Evolutionary conservation across 2,329 filamentous ascomycete genomes (phyloP).

Genomic region (Akanthomyces uredinophilus): DNA sequence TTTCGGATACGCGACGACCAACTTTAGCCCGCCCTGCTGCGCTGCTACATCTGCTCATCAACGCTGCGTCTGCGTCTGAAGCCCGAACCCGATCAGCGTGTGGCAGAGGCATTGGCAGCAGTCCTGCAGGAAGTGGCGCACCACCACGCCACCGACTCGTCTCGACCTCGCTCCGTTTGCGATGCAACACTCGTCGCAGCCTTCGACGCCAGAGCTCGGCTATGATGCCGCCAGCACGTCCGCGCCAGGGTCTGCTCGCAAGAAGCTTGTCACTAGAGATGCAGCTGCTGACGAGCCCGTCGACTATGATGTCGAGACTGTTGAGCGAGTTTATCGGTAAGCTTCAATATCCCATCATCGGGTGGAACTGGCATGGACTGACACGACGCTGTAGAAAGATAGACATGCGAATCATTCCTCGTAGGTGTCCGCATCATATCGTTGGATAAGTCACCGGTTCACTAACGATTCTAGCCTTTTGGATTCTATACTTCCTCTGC

Average conservation of each 20-base stretch:
- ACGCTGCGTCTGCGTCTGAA: not conserved
- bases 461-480: slow-evolving; percentile 58
- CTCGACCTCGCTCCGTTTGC: not conserved
- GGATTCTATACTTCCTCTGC: slow-evolving; percentile 86
- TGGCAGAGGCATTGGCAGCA: not conserved
- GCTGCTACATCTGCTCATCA: not conserved
- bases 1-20: not conserved
- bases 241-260: not conserved
- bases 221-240: slow-evolving; percentile 2
- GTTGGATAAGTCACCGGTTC: no score
- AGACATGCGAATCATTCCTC: slow-evolving; percentile 55
- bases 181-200: slow-evolving; percentile 1
- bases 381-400: slow-evolving; percentile 38
- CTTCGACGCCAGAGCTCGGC: slow-evolving; percentile 1
- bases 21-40: not conserved
- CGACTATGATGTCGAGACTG: slow-evolving; percentile 46
- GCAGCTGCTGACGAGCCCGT: slow-evolving; percentile 1
- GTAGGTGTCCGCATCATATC: slow-evolving; percentile 27
- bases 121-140: not conserved
- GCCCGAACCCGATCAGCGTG: no score
- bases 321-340: slow-evolving; percentile 50
- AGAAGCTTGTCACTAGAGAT: not conserved
- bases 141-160: not conserved
- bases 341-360: not conserved
- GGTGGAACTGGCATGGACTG: not conserved